Evolutionary conservation across 768 basidiomycete genomes (phyloP).

Genomic region (Panaeolus cyanescens): DNA sequence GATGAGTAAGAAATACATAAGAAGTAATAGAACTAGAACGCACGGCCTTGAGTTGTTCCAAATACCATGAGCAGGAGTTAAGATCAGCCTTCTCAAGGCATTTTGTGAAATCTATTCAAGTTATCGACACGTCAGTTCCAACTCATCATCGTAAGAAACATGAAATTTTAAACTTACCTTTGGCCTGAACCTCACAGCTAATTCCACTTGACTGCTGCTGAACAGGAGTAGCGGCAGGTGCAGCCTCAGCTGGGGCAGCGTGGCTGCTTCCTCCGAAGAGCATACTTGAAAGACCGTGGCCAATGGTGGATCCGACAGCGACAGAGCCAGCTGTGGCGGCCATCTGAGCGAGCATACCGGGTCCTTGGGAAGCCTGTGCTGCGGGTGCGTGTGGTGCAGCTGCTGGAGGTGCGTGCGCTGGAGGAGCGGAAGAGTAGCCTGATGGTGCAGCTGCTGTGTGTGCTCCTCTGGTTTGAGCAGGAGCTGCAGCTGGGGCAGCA

Average conservation of each 20-base stretch:
- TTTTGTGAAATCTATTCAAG: slow-evolving; percentile 70
- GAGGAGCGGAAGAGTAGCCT: slow-evolving; percentile 42
- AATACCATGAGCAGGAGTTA: slow-evolving; percentile 81
- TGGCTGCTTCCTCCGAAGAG: slow-evolving; percentile 74
- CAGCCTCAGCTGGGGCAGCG: slow-evolving; percentile 45
- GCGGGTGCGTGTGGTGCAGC: slow-evolving; percentile 41
- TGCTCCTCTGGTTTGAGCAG: slow-evolving; percentile 48
- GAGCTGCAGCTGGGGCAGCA: slow-evolving; percentile 41
- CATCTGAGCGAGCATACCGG: slow-evolving; percentile 83
- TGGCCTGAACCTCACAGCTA: slow-evolving; percentile 79
- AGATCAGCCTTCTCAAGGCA: slow-evolving; percentile 84
- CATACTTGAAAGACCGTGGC: slow-evolving; percentile 89
- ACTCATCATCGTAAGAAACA: not conserved
- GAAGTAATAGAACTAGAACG: slow-evolving; percentile 28
- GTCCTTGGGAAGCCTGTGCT: slow-evolving; percentile 45
- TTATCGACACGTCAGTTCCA: not conserved
- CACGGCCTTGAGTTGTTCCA: slow-evolving; percentile 87
- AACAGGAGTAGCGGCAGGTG: slow-evolving; percentile 45
- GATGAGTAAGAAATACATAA: slow-evolving; percentile 10
- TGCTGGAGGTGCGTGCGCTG: slow-evolving; percentile 48
- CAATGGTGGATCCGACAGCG: slow-evolving; percentile 84
- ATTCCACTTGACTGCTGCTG: slow-evolving; percentile 46
- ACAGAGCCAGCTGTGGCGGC: slow-evolving; percentile 91
- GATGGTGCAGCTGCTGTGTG: slow-evolving; percentile 54
- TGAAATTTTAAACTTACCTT: slow-evolving; percentile 49